These are phyloP conservation scores for Talaromyces rugulosus DNA, from an alignment of 2,329 filamentous ascomycete genomes.

Conservation along the genomic window DNA sequence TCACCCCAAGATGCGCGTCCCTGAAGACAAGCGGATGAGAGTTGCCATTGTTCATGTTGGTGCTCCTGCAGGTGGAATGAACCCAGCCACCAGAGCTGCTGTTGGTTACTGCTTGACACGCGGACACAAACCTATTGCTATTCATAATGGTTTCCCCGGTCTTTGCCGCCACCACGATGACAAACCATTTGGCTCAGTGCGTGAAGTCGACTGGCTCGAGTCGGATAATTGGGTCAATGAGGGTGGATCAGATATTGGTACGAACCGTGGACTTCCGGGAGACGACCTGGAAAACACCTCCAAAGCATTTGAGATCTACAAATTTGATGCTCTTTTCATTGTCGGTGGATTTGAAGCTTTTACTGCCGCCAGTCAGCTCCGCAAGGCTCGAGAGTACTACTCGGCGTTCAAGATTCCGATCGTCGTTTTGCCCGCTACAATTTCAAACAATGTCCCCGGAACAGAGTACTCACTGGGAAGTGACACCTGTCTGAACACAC, in stretches of 20 bases:
- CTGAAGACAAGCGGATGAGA: slow-evolving; percentile 76
- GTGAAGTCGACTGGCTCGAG: slow-evolving; percentile 86
- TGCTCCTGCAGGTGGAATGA: slow-evolving; percentile 96
- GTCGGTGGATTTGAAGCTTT: slow-evolving; percentile 96
- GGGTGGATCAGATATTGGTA: slow-evolving; percentile 96
- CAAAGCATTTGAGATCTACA: slow-evolving; percentile 76
- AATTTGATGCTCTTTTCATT: slow-evolving; percentile 86
- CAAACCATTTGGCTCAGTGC: slow-evolving; percentile 73
- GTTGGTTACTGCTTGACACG: slow-evolving; percentile 88
- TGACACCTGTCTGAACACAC: slow-evolving; percentile 92
- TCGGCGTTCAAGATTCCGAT: slow-evolving; percentile 89
- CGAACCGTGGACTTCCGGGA: slow-evolving; percentile 85
- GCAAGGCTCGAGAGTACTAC: slow-evolving; percentile 72
- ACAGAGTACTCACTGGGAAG: slow-evolving; percentile 96
- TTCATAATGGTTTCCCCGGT: slow-evolving; percentile 96
- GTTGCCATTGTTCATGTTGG: slow-evolving; percentile 97
- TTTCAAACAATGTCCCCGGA: slow-evolving; percentile 97
- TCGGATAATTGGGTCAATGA: slow-evolving; percentile 94
- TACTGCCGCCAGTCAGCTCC: slow-evolving; percentile 82
- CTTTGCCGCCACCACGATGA: slow-evolving; percentile 87
- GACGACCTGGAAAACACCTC: slow-evolving; percentile 84
- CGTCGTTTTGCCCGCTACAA: slow-evolving; percentile 87
- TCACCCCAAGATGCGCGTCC: slow-evolving; percentile 63
- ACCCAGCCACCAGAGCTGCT: slow-evolving; percentile 87
- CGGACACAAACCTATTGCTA: slow-evolving; percentile 87